Conservation (phyloP, 1,284 basidiomycete species). For the Microbotryomycetes sp. region DNA sequence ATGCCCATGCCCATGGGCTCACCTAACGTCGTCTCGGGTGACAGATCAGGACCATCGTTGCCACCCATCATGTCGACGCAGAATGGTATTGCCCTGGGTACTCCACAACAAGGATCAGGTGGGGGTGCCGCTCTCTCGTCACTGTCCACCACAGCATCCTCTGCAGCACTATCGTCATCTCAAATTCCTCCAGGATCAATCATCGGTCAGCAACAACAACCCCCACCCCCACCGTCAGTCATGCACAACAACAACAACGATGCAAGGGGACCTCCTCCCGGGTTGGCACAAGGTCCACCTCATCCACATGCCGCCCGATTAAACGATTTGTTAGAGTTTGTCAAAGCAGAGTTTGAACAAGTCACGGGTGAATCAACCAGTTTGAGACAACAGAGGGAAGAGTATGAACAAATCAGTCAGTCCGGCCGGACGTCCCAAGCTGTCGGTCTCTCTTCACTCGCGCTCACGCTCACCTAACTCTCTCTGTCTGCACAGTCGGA, state of each 20-base stretch:
- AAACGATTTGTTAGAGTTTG: conserved; percentile 71
- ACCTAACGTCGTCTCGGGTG: not conserved
- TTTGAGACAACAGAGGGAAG: conserved; percentile 74
- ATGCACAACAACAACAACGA: conserved; percentile 1
- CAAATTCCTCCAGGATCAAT: not conserved
- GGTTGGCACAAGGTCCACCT: conserved; percentile 8
- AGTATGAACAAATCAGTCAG: conserved; percentile 65
- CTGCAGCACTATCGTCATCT: no score
- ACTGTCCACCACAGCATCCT: no score
- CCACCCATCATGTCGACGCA: not conserved
- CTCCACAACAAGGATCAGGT: not conserved
- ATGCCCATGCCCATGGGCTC: not conserved
- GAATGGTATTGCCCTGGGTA: not conserved
- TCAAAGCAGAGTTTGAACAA: conserved; percentile 79
- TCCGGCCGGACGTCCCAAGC: not conserved
- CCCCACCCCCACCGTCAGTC: conserved; percentile 2
- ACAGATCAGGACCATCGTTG: not conserved
- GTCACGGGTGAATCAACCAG: conserved; percentile 62
- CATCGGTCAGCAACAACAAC: not conserved
- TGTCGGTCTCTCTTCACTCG: not conserved
- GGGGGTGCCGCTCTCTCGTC: no score
- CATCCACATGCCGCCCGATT: conserved; percentile 47
- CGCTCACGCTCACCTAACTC: not conserved
- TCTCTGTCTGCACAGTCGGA: conserved; percentile 49
- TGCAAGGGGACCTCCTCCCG: not conserved